Base-by-base conservation (phyloP, 164 flowering plant species). In the Annona squamosa region DNA sequence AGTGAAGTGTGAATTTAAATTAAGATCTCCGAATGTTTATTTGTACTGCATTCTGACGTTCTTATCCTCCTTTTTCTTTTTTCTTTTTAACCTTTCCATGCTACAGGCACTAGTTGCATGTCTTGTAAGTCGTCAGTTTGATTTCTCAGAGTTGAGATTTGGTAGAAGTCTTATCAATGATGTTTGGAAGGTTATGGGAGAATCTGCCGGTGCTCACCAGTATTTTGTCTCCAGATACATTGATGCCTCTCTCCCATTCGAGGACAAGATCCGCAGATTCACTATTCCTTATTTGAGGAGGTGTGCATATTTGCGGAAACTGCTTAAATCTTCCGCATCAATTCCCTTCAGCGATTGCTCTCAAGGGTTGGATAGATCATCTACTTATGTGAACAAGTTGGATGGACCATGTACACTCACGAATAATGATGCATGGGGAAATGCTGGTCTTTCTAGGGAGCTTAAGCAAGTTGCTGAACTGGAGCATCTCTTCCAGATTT, bases 271-370 rank as follows among this genome's bases (percentile, higher is more conserved):
- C 76, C 90, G 90, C 19, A 81, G 80, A 65, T 79, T 88, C 71
- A 87, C 86, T 72, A 84, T 84, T 73, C 97, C 99, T 71, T 95
- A 82, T 77, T 73, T 95, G 73, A 78, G 99, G 71, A 91, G 97
- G 77, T 95, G 97, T 85, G 88, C 89, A 19, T 81, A 93, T 82
- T 75, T 95, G 72, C 89, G 90, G 90, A 89, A 88, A 75, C 76
- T 93, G 63, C 81, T 93, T 46, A 84, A 76, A 16, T 83, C 80
- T 76, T 86, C 90, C 48, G 77, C 65, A 1, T 56, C 84, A 56
- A 75, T 71, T 12, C 94, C 93, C 46, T 85, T 88, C 62, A 70
- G 74, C 83, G 85, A 80, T 77, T 73, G 77, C 70, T 80, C 80
- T 62, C 74, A 48, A 71, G 76, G 72, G 57, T 75, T 45, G 63